Base-by-base conservation (phyloP, 768 basidiomycete species). In the Boletus subcaerulescens region DNA sequence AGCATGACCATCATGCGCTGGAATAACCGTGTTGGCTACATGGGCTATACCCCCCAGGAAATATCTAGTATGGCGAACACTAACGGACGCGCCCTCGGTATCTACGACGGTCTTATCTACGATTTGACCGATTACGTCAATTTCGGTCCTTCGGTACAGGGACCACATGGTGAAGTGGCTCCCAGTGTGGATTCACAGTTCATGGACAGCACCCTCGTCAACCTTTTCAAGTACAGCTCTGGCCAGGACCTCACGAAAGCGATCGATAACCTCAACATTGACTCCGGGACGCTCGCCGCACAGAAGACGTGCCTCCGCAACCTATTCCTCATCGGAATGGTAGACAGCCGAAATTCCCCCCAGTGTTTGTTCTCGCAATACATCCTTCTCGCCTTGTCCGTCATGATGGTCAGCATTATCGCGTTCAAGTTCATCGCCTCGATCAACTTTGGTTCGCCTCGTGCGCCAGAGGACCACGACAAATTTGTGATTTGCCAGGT, bases 401-500 rank as follows among this genome's bases (percentile, higher is more conserved):
- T 89, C 63, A 76, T 96, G 75, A 97, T 99, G 93, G 91, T 98
- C 57, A 76, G 86, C 50, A 88, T 98, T 63, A 95, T 97, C 66
- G 94, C 87, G 1, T 95, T 96, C 87, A 98, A 96, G 74, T 96
- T 96, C 77, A 74, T 97, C 57, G 91, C 92, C 2, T 93, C 92
- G 0, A 78, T 96, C 70, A 88, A 91, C 72, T 92, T 97, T 67
- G 82, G 84, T 45, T 74, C 86, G 4, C 70, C 83, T 17, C 84
- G 92, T 53, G 89, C 90, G 7, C 94, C 93, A 0, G 94, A 96
- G 72, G 90, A 94, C 63, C 93, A 94, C 67, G 93, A 97, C 77
- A 96, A 97, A 73, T 96, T 97, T 61, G 89, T 97, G 59, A 92
- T 96, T 63, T 98, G 95, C 69, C 96, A 98, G 66, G 93, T 98